Base-by-base conservation (phyloP, 352 stramenopile genomes). In the Aphanomyces astaci region DNA sequence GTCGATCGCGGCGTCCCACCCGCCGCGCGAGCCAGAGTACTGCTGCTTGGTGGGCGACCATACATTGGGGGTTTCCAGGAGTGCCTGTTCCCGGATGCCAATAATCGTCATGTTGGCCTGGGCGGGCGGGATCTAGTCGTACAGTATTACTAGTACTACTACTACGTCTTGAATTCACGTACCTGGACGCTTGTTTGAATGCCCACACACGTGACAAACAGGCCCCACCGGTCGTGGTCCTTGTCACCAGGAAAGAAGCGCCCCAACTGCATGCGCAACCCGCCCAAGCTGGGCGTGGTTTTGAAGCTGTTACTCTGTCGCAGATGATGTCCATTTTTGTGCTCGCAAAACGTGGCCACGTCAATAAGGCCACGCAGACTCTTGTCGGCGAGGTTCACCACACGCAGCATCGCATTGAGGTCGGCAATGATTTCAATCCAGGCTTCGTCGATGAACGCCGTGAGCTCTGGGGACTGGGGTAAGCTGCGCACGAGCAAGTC, bases 371-470 rank as follows among this genome's bases (percentile, higher is more conserved):
- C 88, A 75, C 13, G 88, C 63, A 9, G 66, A 75, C 59, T 70
- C 65, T 65, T 43, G 13, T 30, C 2, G 13, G n/a, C n/a, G 19
- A 59, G 22, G 54, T 84, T 74, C 19, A 93, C 83, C 13, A 90
- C 75, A 3, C 85, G 82, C 33, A 93, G 66, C 5, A 93, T 56
- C 40, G 85, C 81, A 56, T 93, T 93, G 0, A 93, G 71, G 59
- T 93, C 85, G 0, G 82, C 83, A 45, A 93, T 84, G 68, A 93
- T 88, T 75, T 90, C 80, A 71, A 93, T 83, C 83, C 82, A 93
- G 49, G 79, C 81, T 31, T 91, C 85, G 60, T 93, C 85, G 56
- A 93, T 93, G 66, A 93, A 93, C n/a, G 82, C 78, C 5, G 81
- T 90, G 22, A 93, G 68, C 57, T 91, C 80, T 3, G 85, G 81